Evolutionary conservation across 192 early-diverging fungal species (phyloP).

Genomic region (Gonapodya sp.): DNA sequence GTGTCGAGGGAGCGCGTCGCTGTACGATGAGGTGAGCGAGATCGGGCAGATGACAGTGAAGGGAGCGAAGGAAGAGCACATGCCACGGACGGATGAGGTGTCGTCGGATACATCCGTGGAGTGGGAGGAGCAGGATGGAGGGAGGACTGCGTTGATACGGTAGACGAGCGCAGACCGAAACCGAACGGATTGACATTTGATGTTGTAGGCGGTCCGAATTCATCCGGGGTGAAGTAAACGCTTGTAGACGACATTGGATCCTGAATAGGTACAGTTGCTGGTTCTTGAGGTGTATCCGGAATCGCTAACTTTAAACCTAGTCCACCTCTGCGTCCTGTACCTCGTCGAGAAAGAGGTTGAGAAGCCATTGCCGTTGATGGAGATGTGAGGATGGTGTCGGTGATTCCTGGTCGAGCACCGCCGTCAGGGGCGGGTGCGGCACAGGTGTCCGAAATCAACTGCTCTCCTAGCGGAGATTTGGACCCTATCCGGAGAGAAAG

Average conservation of each 20-base stretch:
- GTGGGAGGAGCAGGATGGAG: background rate
- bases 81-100: background rate
- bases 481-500: background rate
- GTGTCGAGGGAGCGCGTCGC: constrained; percentile 1
- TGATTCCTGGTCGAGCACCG: too few relatives aligned
- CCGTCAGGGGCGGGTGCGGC: too few relatives aligned
- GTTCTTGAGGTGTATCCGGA: background rate
- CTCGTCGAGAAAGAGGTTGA: background rate
- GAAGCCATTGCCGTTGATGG: background rate
- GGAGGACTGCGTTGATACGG: too few relatives aligned
- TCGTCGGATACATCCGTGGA: background rate
- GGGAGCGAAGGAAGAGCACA: background rate
- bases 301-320: background rate
- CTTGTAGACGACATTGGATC: background rate
- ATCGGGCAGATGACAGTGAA: background rate
- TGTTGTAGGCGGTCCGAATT: background rate
- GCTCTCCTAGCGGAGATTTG: background rate
- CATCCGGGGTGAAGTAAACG: background rate
- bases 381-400: background rate
- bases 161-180: too few relatives aligned
- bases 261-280: background rate
- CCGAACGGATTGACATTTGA: too few relatives aligned
- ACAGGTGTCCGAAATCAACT: background rate
- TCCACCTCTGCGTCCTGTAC: background rate
- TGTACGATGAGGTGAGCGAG: background rate